Base-by-base conservation (phyloP, 2,329 filamentous ascomycete species). In the Neopestalotiopsis clavispora region DNA sequence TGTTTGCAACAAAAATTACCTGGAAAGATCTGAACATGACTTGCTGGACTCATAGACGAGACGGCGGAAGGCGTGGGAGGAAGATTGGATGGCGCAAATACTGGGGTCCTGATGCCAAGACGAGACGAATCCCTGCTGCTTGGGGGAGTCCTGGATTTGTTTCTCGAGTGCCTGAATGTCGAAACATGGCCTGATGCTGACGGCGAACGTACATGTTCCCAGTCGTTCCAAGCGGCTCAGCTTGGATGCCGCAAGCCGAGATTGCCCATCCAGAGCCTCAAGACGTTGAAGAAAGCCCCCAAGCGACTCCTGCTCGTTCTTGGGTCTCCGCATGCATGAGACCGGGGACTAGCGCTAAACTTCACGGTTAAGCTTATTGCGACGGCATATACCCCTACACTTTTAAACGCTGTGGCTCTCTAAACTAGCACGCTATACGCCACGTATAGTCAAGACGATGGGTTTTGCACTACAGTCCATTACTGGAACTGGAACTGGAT, bases 51-150 rank as follows among this genome's bases (percentile, higher is more conserved):
- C 45, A 62, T 5, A 67, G 65, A 59, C 56, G 32, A 61, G 65
- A 67, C 63, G 52, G 40, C 28, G 20, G 34, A 67, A 23, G 52
- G n/a, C 64, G 20, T 60, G 20, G 52, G 14, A 34, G 65, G 34
- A 67, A 67, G 14, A 67, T 67, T 59, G 40, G 65, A 67, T 67
- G 65, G 57, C 65, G 65, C 56, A 61, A 60, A 67, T 10, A 67
- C 56, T 67, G 52, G 65, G 52, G 56, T 34, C 42, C n/a, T 67
- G 38, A 64, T 64, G 61, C 61, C 61, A 64, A 64, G 61, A 64
- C 61, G 61, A 64, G 20, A 64, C 38, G 40, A 49, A 45, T 52
- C 65, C 65, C 34, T 59, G 65, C 49, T n/a, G n/a, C 23, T 38
- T 12, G 65, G 38, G 23, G 45, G 45, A 52, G 38, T 34, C 34